A percentile compares a stretch with the other conserved stretches of the same genome.
Evolutionary conservation across 768 basidiomycete species (phyloP).

Genomic region (Xerocomellus intermedius): DNA sequence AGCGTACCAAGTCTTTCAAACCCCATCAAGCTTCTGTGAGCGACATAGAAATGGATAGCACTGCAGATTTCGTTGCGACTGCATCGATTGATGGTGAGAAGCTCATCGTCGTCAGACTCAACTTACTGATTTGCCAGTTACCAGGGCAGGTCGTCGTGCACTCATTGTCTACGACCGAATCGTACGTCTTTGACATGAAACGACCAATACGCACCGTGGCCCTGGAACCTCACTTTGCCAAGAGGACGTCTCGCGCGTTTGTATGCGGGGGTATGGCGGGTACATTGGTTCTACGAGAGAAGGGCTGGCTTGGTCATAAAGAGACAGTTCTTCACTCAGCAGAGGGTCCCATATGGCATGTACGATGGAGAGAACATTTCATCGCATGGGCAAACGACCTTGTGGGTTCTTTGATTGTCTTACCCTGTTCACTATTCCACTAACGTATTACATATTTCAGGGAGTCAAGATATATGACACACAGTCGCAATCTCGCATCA

Average conservation of each 20-base stretch:
- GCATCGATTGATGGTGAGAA: constrained; percentile 88
- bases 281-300: constrained; percentile 82
- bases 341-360: constrained; percentile 94
- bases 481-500: constrained; percentile 69
- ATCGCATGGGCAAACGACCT: constrained; percentile 97
- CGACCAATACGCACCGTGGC: constrained; percentile 89
- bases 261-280: constrained; percentile 94
- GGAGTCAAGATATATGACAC: constrained; percentile 95
- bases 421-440: background rate
- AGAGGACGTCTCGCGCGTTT: constrained; percentile 71
- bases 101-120: constrained; percentile 41
- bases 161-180: constrained; percentile 74
- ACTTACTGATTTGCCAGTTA: constrained; percentile 40
- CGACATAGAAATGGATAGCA: constrained; percentile 81
- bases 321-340: constrained; percentile 78
- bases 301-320: constrained; percentile 95
- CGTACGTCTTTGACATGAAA: constrained; percentile 86
- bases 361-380: constrained; percentile 79
- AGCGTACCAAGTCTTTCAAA: constrained; percentile 84
- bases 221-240: constrained; percentile 87
- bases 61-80: constrained; percentile 87
- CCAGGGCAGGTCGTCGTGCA: constrained; percentile 90
- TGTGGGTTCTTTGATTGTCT: constrained; percentile 43
- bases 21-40: constrained; percentile 86
- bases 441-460: constrained; percentile 37